Conservation (phyloP, 495 filamentous ascomycete species). For the Penicillium simplicissimum region DNA sequence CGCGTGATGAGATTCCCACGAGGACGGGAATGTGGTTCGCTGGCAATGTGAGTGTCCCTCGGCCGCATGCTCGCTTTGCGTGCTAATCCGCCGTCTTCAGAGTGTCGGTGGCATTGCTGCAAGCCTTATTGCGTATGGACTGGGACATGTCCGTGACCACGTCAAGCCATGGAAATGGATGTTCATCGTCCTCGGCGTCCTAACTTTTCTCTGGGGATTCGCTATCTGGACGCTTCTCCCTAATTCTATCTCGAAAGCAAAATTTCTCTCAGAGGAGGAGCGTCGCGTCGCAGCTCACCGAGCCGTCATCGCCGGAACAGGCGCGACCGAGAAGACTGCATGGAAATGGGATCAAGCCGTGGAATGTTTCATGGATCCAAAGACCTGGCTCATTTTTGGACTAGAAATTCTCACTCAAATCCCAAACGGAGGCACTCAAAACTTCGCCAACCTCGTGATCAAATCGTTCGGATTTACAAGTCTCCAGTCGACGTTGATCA, state of each 20-base stretch:
- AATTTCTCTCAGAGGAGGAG: slow-evolving; percentile 57
- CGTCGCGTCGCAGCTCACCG: slow-evolving; percentile 56
- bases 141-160: slow-evolving; percentile 52
- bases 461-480: slow-evolving; percentile 46
- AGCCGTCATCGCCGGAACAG: slow-evolving; percentile 39
- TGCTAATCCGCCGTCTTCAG: slow-evolving; percentile 9
- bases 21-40: slow-evolving; percentile 64
- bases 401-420: slow-evolving; percentile 55
- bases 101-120: slow-evolving; percentile 57
- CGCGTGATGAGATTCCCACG: slow-evolving; percentile 57
- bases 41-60: slow-evolving; percentile 40
- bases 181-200: slow-evolving; percentile 52
- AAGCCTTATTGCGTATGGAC: slow-evolving; percentile 58
- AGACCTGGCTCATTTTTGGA: slow-evolving; percentile 60
- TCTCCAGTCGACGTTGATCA: slow-evolving; percentile 43
- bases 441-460: slow-evolving; percentile 48
- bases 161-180: slow-evolving; percentile 56
- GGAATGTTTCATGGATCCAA: slow-evolving; percentile 56
- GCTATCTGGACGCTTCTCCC: slow-evolving; percentile 57
- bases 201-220: slow-evolving; percentile 57
- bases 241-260: slow-evolving; percentile 60
- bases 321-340: slow-evolving; percentile 53
- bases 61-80: no score
- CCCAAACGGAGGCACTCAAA: slow-evolving; percentile 47
- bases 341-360: slow-evolving; percentile 56